Evolutionary conservation across 345 rosid species (phyloP), one percentile per base, ranked within the genome.

Genomic region (Rubroshorea leprosula): DNA sequence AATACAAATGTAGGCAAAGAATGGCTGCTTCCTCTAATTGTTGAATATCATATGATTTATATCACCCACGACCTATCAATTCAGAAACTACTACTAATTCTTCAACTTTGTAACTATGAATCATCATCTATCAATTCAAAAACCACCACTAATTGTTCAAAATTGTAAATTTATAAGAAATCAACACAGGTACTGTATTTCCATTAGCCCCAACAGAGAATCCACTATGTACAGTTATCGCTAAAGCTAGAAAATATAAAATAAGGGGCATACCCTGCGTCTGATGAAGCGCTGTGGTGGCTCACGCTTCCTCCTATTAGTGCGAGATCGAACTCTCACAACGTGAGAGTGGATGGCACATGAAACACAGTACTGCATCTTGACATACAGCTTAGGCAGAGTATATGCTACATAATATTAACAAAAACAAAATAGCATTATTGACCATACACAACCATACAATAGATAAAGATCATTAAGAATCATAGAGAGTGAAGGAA

Each of bases 311-410:
- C 97, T 86, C 47, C 98, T 78, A 44, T 84, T 54, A 13, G 93
- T 76, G 74, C 89, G 87, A 5, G 98, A 89, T 5, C 98, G 82
- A 26, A 92, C 98, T 78, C 98, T 83, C 29, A 92, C 97, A 0
- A 89, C 99, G 29, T 87, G 97, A 12, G 99, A 93, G 82, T 93
- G 99, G 64, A 93, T 89, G 0, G 99, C 99, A 58, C 97, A 93
- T 0, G 97, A 89, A 35, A 93, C 94, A 20, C 99, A 93, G 81
- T 89, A 87, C 64, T 84, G 97, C 78, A 72, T 87, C 90, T 93
- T 89, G 0, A 89, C 81, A 53, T 93, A 87, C 23, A 92, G 72
- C 81, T 92, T 89, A 0, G 97, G 99, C 13, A 92, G 73, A 12
- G 83, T 79, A 68, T 92, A 92, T 0, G 74, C 98, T 89, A 47